Base-by-base conservation (phyloP, 2,329 filamentous ascomycete genomes). In the Tolypocladium inflatum region DNA sequence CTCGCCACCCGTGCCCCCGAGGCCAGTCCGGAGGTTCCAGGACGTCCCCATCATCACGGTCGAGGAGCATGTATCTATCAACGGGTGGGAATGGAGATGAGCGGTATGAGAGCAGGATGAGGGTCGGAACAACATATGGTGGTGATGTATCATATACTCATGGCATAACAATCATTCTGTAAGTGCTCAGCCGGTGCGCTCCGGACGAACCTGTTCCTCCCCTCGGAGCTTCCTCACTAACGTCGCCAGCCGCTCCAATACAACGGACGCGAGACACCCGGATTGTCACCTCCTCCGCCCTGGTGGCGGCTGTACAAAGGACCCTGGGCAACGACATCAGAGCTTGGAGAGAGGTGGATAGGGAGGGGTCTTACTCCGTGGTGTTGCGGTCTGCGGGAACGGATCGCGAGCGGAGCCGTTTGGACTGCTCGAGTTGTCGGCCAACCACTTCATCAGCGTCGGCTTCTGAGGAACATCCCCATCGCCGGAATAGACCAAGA, bases 391-490 rank as follows among this genome's bases (percentile, higher is more conserved):
- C 55, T 65, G 61, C 5, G 64, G 58, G 33, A 62, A 23, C 53
- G 50, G 50, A 15, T 60, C 56, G 37, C 59, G 58, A 41, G 62
- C 57, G 8, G 60, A 35, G 21, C 56, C 60, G 42, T 63, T 64
- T 4, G 59, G 52, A 48, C 61, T 57, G 41, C 59, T 61, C 26
- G 67, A 60, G 56, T 60, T 65, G 55, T 72, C 69, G 65, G 67
- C 72, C 35, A 74, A 35, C 66, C 70, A 72, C 51, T 65, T 68
- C 59, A 73, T 65, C 23, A 73, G 63, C 2, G 72, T 74, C 54
- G 70, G 59, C 21, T 60, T 64, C 45, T 69, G 67, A n/a, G 62
- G 56, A n/a, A 66, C 59, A 15, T 65, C 63, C 8, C 63, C 65
- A 9, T 68, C 65, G 21, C 63, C 61, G 45, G 66, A 65, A 58